Conservation (phyloP, 208 protist genomes). For the Acanthamoeba healyi region DNA sequence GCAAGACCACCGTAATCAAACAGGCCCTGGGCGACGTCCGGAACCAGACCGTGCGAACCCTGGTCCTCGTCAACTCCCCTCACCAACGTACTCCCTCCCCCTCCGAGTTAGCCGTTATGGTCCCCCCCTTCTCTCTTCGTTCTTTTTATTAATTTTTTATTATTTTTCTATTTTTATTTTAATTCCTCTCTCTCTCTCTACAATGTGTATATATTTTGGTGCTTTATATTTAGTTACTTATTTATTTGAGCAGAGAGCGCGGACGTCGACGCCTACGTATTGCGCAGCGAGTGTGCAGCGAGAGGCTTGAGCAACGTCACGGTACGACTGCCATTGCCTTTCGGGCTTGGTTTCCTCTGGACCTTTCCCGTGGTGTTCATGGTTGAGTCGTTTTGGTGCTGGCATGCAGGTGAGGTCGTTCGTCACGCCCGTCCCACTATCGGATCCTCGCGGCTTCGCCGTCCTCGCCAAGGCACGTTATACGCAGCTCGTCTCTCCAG, state of each 20-base stretch:
- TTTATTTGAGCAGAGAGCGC: not conserved
- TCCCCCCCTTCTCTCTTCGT: not conserved
- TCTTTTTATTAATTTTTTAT: slow-evolving; percentile 13
- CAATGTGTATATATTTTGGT: not conserved
- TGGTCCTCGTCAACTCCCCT: slow-evolving; percentile 10
- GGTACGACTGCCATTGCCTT: not conserved
- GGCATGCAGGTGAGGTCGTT: not conserved
- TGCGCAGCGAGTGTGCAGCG: not conserved
- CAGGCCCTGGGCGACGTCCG: not conserved
- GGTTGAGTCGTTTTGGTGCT: not conserved
- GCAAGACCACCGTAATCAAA: slow-evolving; percentile 56
- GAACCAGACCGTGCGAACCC: not conserved
- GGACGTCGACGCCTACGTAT: not conserved
- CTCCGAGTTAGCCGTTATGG: not conserved
- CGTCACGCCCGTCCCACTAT: not conserved
- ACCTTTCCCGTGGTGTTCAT: not conserved
- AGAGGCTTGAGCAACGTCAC: not conserved
- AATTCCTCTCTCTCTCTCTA: too few species aligned
- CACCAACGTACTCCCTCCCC: not conserved
- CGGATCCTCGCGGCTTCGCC: not conserved
- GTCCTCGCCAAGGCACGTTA: not conserved
- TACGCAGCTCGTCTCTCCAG: too few species aligned
- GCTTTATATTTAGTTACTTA: not conserved
- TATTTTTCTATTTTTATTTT: not conserved
- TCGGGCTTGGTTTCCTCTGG: too few species aligned